A percentile compares a stretch with the other conserved stretches of the same genome.
These are phyloP conservation scores for Atalantia buxifolia DNA, from an alignment of 345 rosid species.

Conservation along the genomic window DNA sequence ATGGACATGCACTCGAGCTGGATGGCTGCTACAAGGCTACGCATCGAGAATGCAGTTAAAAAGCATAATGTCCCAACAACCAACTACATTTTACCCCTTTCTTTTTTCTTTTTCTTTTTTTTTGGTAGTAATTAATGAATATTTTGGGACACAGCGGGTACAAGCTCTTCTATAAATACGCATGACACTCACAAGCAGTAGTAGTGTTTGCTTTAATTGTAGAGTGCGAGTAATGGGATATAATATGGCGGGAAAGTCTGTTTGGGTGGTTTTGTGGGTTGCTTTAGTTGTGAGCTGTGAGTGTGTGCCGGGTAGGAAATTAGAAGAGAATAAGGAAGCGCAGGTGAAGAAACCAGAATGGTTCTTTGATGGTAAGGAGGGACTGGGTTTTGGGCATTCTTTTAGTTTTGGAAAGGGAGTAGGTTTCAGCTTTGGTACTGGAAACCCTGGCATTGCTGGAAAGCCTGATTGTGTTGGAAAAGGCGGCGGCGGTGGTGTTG, in stretches of 20 bases:
- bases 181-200: neutral
- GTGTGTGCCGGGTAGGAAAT: slow-evolving; percentile 23
- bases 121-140: neutral
- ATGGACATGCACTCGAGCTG: slow-evolving; percentile 15
- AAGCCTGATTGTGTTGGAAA: slow-evolving; percentile 18
- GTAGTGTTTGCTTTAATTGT: neutral
- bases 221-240: neutral
- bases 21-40: slow-evolving; percentile 7
- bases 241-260: slow-evolving; percentile 3
- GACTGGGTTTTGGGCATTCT: slow-evolving; percentile 12
- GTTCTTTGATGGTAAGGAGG: slow-evolving; percentile 18
- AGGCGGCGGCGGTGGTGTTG: neutral
- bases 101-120: neutral
- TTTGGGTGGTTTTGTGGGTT: slow-evolving; percentile 7
- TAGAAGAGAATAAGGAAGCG: slow-evolving; percentile 13
- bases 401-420: slow-evolving; percentile 27
- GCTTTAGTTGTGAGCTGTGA: slow-evolving; percentile 10
- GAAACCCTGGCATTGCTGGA: neutral
- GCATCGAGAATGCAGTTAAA: neutral
- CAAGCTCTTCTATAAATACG: slow-evolving; percentile 2
- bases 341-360: slow-evolving; percentile 26
- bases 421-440: slow-evolving; percentile 18
- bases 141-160: neutral
- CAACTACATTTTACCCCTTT: slow-evolving; percentile 3
- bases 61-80: slow-evolving; percentile 13